phyloP scores from a whole-genome alignment of 1,284 basidiomycete species.

The Stygiomarasmius scandens region DNA sequence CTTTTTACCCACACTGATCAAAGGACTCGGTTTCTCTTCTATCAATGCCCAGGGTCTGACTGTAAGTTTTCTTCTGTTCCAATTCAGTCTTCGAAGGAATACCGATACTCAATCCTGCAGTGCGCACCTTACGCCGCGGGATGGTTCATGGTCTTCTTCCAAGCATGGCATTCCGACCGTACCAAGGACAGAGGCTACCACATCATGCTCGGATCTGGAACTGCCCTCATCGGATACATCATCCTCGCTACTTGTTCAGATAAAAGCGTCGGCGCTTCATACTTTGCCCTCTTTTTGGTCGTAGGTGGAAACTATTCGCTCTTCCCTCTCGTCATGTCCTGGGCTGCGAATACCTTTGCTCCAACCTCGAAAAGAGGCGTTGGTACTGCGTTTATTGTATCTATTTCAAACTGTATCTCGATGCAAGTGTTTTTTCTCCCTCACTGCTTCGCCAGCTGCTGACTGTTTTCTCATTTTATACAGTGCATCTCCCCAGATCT shows the following conservation, averaged over 20 bases:
- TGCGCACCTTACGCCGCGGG: conserved; percentile 55
- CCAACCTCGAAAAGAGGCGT: conserved; percentile 63
- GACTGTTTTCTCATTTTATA: conserved; percentile 4
- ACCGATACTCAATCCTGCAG: conserved; percentile 16
- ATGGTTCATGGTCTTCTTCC: conserved; percentile 56
- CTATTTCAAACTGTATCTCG: conserved; percentile 57
- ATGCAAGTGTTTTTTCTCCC: conserved; percentile 39
- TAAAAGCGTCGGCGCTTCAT: conserved; percentile 53
- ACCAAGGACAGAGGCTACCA: conserved; percentile 57
- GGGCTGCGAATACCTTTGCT: conserved; percentile 59
- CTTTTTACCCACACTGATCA: conserved; percentile 58
- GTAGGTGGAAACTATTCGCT: conserved; percentile 56
- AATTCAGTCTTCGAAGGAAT: background rate
- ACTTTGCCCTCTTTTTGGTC: conserved; percentile 61
- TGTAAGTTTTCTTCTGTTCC: background rate
- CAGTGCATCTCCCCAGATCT: conserved; percentile 60
- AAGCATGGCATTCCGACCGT: conserved; percentile 55
- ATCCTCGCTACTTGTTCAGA: conserved; percentile 53
- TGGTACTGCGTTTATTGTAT: conserved; percentile 60
- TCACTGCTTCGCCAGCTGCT: no score
- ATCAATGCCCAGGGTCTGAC: conserved; percentile 59
- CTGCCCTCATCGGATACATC: conserved; percentile 53
- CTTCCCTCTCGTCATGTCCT: conserved; percentile 63
- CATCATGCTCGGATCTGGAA: conserved; percentile 48
- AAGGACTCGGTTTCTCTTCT: conserved; percentile 52